Base-by-base conservation (phyloP, 208 protist species). In the Entamoeba histolytica region DNA sequence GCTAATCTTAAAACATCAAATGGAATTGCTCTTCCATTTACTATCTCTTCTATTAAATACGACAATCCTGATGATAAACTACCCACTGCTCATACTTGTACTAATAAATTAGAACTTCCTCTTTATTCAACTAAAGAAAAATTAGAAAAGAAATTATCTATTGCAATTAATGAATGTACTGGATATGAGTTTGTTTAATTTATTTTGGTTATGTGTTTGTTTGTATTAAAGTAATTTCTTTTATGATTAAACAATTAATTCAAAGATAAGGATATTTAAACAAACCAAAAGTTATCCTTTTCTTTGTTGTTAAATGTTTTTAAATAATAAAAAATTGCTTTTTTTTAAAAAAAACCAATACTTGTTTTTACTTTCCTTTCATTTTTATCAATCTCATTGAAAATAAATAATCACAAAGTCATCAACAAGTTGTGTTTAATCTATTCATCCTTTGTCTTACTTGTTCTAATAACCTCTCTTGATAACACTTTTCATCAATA, bases 41-140 rank as follows among this genome's bases (percentile, higher is more conserved):
- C 31, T 12, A 87, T 87, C 8, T 15, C 28, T 87, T 87, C 61
- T n/a, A 87, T 87, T 87, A 12, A n/a, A 12, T 87, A 87, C 19
- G 61, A 87, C 5, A 87, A 87, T 1, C 17, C 17, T 35, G 91
- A 92, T 39, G 17, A 7, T 15, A 52, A 39, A 35, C 5, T 93
- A n/a, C 92, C 92, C 0, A 92, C 92, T n/a, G 39, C 92, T 15
- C 47, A 69, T 92, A 93, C 92, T 49, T 93, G 92, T 92, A 31
- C 23, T 17, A 93, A 93, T 52, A 28, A 17, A n/a, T 31, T 93
- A 10, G 10, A 17, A 12, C 39, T 93, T 5, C 92, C 92, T 28
- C 19, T 35, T 31, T 87, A 87, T 23, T 28, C 19, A 35, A 31
- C 61, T 6, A 87, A 87, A 35, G 61, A 87, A 35, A 35, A 31